A percentile compares a stretch with the other conserved stretches of the same genome.
phyloP scores from a whole-genome alignment of 139 green algal genomes.

The Picochlorum costavermella region DNA sequence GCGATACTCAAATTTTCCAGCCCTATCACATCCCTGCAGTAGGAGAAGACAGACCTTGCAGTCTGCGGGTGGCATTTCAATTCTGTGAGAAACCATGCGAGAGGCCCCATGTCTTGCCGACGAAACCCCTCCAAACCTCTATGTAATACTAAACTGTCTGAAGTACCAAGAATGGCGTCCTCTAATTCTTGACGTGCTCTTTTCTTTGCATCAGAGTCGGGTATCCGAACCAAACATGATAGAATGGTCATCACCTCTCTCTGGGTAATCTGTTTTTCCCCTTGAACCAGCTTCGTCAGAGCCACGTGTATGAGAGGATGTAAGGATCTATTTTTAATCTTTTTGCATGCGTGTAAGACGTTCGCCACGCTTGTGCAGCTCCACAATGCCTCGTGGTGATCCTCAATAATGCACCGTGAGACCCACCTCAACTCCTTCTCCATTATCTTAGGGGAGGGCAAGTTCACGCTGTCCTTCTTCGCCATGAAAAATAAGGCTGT shows the following conservation, averaged over 20 bases:
- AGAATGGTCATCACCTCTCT: conserved; percentile 5
- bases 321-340: neutral
- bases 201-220: neutral
- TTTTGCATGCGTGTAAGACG: neutral
- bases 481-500: neutral
- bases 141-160: neutral
- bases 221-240: neutral
- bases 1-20: neutral
- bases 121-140: neutral
- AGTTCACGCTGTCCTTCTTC: neutral
- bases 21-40: neutral
- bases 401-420: too few species aligned
- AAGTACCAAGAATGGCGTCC: neutral
- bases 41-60: neutral
- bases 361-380: conserved; percentile 3
- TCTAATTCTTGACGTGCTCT: neutral
- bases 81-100: neutral
- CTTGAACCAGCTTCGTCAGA: neutral
- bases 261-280: neutral
- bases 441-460: too few species aligned
- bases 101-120: neutral
- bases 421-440: too few species aligned
- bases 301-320: neutral
- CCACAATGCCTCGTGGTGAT: conserved; percentile 1
- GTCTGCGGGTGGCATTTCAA: neutral